Evolutionary conservation across 345 rosid species (phyloP), one percentile per base, ranked within the genome.

Genomic region (Nasturtium officinale): DNA sequence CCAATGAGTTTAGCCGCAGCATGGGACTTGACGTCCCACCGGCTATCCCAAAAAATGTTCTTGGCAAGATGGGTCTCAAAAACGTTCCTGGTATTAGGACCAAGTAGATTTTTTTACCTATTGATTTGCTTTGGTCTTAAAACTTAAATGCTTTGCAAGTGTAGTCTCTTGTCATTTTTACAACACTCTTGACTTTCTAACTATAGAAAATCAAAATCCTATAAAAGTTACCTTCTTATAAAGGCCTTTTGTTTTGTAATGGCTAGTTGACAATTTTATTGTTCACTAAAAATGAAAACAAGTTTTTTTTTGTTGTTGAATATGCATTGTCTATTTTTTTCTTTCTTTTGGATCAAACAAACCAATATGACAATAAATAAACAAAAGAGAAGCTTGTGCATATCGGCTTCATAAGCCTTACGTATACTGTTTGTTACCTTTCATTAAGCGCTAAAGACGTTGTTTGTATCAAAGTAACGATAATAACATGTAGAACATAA

Each of bases 21-120:
- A 92, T 92, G 99, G 99, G 98, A 50, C 92, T 90, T 18, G 89
- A 84, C 62, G 78, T 64, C 23, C 98, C 98, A 47, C 98, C 99
- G 6, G 88, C 92, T 18, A 86, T 96, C 29, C 85, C 96, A 4
- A 96, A 87, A 77, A 81, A 82, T 3, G 72, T 86, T 45, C 79
- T 96, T 29, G 86, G 89, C 61, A 96, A 96, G 88, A 92, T 96
- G 98, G 97, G 97, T n/a, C 97, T 96, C 25, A 81, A 72, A 69
- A 87, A 90, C 67, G 77, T 89, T 61, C 99, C 99, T 43, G 98
- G 99, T 69, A 76, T 96, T 77, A 92, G 96, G 9, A 71, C 89
- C 60, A 86, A 75, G 61, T 90, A 91, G 85, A 32, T 51, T 1
- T 23, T 5, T 46, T 33, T 7, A 42, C 29, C 26, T 45, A 60